phyloP scores from a whole-genome alignment of 1,284 basidiomycete species.

The Rhodotorula mucilaginosa region DNA sequence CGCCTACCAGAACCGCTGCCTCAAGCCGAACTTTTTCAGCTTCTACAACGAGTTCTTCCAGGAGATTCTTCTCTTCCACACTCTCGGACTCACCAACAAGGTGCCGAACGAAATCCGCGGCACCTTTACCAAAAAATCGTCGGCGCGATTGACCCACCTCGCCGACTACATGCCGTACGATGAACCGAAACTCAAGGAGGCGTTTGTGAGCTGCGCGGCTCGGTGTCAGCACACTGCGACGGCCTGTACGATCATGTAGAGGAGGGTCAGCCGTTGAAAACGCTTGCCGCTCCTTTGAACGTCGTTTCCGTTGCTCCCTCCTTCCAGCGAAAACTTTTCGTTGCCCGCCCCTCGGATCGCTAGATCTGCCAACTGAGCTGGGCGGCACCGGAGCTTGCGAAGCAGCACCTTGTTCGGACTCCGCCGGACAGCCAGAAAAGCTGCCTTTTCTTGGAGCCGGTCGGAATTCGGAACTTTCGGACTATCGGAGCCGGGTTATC shows the following conservation, averaged over 20 bases:
- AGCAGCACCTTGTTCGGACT: too few relatives aligned
- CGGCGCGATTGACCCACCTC: not conserved
- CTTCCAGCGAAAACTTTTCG: too few relatives aligned
- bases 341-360: too few relatives aligned
- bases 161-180: not conserved
- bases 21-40: not conserved
- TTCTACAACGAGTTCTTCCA: conserved; percentile 1
- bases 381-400: too few relatives aligned
- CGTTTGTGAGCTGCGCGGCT: too few relatives aligned
- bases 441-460: not conserved
- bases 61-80: not conserved
- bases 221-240: too few relatives aligned
- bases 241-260: too few relatives aligned
- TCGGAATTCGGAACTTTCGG: not conserved
- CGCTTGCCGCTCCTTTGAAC: too few relatives aligned
- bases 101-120: not conserved
- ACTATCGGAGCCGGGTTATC: not conserved
- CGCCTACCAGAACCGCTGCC: not conserved
- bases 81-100: not conserved
- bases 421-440: too few relatives aligned
- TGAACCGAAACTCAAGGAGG: not conserved
- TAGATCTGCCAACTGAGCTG: too few relatives aligned
- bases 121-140: not conserved
- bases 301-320: too few relatives aligned
- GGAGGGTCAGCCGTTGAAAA: too few relatives aligned